Evolutionary conservation across 495 filamentous ascomycete genomes (phyloP).

Genomic region (Tuber microsphaerosporum): DNA sequence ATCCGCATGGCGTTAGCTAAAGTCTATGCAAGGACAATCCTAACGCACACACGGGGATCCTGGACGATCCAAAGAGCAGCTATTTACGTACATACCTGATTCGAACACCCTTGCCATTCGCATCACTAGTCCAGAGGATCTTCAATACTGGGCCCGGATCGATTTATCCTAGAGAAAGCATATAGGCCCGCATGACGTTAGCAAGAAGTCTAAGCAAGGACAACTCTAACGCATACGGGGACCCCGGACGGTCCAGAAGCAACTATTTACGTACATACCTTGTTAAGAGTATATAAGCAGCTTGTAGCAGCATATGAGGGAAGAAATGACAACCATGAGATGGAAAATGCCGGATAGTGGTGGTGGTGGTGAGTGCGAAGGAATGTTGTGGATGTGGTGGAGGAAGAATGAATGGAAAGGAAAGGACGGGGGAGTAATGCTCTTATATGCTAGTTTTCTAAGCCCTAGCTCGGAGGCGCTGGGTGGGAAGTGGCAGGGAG

Average conservation of each 20-base stretch:
- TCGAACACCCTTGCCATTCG: too few species aligned
- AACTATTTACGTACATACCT: conserved; percentile 2
- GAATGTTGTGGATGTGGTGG: background rate
- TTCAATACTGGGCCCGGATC: too few species aligned
- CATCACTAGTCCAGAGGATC: too few species aligned
- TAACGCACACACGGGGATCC: background rate
- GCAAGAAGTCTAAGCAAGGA: conserved; percentile 1
- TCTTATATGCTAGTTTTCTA: background rate
- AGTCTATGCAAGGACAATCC: background rate
- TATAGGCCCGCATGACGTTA: background rate
- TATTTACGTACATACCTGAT: too few species aligned
- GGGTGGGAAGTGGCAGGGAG: background rate
- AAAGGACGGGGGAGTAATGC: background rate
- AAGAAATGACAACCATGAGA: background rate
- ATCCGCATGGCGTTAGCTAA: background rate
- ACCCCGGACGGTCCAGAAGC: background rate
- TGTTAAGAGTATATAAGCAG: background rate
- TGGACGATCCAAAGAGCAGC: background rate
- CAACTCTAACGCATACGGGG: background rate
- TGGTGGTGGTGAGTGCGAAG: background rate
- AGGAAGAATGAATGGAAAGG: background rate
- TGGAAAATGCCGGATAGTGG: background rate
- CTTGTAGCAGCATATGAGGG: background rate
- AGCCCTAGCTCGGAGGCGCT: background rate
- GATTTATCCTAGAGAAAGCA: background rate